Conservation (phyloP, 768 basidiomycete species). For the Psilocybe subaeruginosa region DNA sequence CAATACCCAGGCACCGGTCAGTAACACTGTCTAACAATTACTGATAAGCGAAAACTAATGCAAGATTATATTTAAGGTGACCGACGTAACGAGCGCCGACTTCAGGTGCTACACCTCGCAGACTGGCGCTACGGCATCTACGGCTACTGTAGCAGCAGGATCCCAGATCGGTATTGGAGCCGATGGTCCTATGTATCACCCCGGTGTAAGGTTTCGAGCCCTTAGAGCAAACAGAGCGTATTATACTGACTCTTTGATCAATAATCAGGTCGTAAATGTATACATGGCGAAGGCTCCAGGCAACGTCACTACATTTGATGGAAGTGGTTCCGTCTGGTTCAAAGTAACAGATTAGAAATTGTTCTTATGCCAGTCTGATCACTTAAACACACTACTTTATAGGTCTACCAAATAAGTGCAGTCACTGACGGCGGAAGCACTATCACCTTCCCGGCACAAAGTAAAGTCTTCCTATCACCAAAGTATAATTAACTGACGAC, state of each 20-base stretch:
- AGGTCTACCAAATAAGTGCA: conserved; percentile 38
- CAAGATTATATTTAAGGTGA: conserved; percentile 31
- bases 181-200: conserved; percentile 18
- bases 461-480: conserved; percentile 17
- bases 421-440: conserved; percentile 46
- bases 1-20: conserved; percentile 40
- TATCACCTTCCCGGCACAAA: conserved; percentile 50
- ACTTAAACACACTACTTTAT: background rate
- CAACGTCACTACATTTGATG: conserved; percentile 34
- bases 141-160: conserved; percentile 35
- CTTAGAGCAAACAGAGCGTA: too few species aligned
- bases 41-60: background rate
- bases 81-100: conserved; percentile 48
- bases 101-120: conserved; percentile 50
- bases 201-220: conserved; percentile 14
- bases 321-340: conserved; percentile 52
- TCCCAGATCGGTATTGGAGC: conserved; percentile 24
- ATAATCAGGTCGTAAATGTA: conserved; percentile 20
- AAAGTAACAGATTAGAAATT: conserved; percentile 30
- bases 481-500: background rate
- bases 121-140: conserved; percentile 42
- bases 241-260: background rate
- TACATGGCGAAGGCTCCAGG: conserved; percentile 30
- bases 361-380: background rate
- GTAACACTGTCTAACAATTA: background rate